phyloP scores from a whole-genome alignment of 495 filamentous ascomycete genomes.

The Xylaria venustula region DNA sequence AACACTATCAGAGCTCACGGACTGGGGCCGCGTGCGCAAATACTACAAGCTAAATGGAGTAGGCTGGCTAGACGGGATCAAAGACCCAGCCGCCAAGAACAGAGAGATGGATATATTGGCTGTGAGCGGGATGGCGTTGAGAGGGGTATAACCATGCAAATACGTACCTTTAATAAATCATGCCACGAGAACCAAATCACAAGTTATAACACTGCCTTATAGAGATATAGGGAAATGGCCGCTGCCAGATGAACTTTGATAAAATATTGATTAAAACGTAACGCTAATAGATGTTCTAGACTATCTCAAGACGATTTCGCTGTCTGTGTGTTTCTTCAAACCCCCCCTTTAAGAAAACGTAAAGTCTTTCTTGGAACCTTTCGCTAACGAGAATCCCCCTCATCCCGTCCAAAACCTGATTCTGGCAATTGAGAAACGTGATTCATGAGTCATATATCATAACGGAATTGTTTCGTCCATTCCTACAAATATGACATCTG shows the following conservation, averaged over 20 bases:
- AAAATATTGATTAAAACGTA: no score
- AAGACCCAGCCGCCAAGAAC: constrained; percentile 35
- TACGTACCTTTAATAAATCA: no score
- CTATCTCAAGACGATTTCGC: no score
- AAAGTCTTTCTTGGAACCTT: no score
- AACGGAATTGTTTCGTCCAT: neutral
- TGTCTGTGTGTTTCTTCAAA: no score
- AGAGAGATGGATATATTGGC: constrained; percentile 60
- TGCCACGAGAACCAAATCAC: no score
- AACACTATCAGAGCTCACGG: constrained; percentile 53
- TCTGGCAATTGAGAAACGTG: neutral
- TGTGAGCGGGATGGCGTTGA: constrained; percentile 71
- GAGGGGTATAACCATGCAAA: constrained; percentile 46
- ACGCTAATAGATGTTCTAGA: no score
- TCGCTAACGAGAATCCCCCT: no score
- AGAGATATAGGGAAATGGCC: no score
- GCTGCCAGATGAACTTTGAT: neutral
- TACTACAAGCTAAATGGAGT: constrained; percentile 72
- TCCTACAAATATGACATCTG: neutral
- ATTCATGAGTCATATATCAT: constrained; percentile 1
- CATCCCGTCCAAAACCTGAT: no score
- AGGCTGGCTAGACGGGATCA: constrained; percentile 37
- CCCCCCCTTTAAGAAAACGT: no score
- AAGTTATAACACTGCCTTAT: no score
- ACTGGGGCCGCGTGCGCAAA: constrained; percentile 72